Conservation (phyloP, 176 grass and related monocot species). For the Eragrostis curvula region DNA sequence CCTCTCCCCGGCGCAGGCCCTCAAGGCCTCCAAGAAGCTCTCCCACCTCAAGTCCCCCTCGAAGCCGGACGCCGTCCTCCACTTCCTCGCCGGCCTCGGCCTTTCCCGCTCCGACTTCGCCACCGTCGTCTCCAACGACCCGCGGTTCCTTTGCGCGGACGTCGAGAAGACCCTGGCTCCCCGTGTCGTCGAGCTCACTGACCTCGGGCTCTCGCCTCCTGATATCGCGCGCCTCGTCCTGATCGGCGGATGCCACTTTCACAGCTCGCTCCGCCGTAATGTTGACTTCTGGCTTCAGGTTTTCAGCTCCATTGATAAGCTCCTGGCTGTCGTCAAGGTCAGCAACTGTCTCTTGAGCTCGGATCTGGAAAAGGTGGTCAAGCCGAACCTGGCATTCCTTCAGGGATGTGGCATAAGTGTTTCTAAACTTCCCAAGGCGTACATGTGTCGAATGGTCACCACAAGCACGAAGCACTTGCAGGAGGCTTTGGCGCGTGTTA, state of each 20-base stretch:
- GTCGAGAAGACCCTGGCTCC: constrained; percentile 34
- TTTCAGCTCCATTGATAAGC: constrained; percentile 13
- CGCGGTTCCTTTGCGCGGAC: constrained; percentile 21
- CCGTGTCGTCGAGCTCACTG: constrained; percentile 20
- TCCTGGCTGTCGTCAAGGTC: neutral
- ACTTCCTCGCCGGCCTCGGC: neutral
- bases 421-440: neutral
- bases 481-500: neutral
- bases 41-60: constrained; percentile 1
- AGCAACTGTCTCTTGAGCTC: neutral
- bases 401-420: neutral
- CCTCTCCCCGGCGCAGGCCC: neutral
- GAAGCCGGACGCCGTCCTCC: neutral
- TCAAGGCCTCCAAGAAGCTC: constrained; percentile 23
- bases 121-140: constrained; percentile 5
- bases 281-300: constrained; percentile 8
- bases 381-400: neutral
- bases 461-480: neutral
- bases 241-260: neutral
- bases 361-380: constrained; percentile 14
- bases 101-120: neutral
- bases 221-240: constrained; percentile 31
- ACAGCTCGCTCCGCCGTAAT: neutral
- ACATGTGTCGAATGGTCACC: neutral
- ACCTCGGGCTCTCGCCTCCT: neutral